These are phyloP conservation scores for Trichodelitschia bisporula DNA, from an alignment of 495 filamentous ascomycete genomes.

Conservation along the genomic window DNA sequence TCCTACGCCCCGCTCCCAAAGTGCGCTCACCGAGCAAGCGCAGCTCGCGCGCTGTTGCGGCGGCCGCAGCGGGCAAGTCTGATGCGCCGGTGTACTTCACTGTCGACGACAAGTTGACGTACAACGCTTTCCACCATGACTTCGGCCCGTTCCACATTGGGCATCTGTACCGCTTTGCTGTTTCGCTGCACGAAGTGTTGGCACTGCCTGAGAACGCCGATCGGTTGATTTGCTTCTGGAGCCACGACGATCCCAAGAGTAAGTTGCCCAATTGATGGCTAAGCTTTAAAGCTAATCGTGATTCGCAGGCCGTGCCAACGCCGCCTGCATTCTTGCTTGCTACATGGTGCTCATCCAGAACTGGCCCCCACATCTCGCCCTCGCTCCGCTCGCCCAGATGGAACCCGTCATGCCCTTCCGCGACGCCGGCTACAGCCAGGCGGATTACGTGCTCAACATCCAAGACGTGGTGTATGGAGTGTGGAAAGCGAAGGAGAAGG, in stretches of 20 bases:
- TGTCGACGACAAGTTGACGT: conserved; percentile 73
- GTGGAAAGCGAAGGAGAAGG: conserved; percentile 94
- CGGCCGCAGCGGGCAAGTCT: conserved; percentile 22
- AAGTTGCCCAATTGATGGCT: conserved; percentile 13
- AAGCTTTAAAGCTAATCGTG: neutral
- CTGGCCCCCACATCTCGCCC: conserved; percentile 95
- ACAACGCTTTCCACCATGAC: conserved; percentile 97
- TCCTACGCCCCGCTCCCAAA: conserved; percentile 61
- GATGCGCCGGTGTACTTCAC: conserved; percentile 77
- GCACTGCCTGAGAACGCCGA: conserved; percentile 67
- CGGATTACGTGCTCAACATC: conserved; percentile 79
- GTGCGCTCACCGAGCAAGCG: conserved; percentile 53
- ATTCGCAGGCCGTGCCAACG: conserved; percentile 55
- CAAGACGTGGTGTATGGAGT: conserved; percentile 97
- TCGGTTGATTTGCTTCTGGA: conserved; percentile 81
- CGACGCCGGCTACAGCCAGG: conserved; percentile 95
- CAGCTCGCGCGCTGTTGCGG: conserved; percentile 36
- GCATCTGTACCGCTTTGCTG: conserved; percentile 85
- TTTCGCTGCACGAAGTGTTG: conserved; percentile 82
- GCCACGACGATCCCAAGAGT: conserved; percentile 73
- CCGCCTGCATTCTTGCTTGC: conserved; percentile 80
- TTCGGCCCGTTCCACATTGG: conserved; percentile 96
- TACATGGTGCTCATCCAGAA: conserved; percentile 98
- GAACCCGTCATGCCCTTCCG: conserved; percentile 97
- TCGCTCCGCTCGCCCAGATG: conserved; percentile 85